phyloP scores from a whole-genome alignment of 202 grass and related monocot species.

The Carex arenaria region DNA sequence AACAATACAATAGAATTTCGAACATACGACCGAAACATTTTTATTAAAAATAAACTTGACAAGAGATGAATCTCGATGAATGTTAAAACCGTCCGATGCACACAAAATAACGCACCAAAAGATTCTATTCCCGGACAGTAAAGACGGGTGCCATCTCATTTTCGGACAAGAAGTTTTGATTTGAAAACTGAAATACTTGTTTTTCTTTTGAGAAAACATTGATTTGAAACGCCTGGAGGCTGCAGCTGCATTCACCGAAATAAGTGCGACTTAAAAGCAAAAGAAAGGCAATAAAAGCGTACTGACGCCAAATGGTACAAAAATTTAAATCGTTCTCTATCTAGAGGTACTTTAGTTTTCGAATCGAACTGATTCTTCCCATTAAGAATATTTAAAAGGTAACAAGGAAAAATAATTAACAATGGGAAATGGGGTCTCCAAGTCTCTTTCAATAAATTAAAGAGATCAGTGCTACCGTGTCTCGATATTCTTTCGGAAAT shows the following conservation, averaged over 20 bases:
- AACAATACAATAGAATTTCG: too few species aligned
- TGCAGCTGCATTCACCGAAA: not conserved
- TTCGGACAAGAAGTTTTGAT: slow-evolving; percentile 7
- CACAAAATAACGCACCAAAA: not conserved
- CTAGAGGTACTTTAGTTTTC: not conserved
- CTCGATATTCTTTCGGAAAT: too few species aligned
- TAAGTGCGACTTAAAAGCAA: not conserved
- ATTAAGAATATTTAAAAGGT: not conserved
- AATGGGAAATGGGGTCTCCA: not conserved
- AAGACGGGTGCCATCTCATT: not conserved
- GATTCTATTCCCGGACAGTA: not conserved
- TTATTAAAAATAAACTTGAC: not conserved
- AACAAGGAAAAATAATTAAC: not conserved
- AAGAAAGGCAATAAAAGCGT: slow-evolving; percentile 1
- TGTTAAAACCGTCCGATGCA: not conserved
- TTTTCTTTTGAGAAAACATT: not conserved
- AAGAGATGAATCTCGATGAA: not conserved
- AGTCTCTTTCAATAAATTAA: not conserved
- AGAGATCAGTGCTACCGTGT: not conserved
- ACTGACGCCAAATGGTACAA: slow-evolving; percentile 14
- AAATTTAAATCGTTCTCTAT: not conserved
- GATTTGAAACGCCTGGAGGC: not conserved
- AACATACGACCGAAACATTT: too few species aligned
- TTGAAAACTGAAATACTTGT: slow-evolving; percentile 3
- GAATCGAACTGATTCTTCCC: not conserved